Evolutionary conservation across 345 rosid species (phyloP).

Genomic region (Salix viminalis): DNA sequence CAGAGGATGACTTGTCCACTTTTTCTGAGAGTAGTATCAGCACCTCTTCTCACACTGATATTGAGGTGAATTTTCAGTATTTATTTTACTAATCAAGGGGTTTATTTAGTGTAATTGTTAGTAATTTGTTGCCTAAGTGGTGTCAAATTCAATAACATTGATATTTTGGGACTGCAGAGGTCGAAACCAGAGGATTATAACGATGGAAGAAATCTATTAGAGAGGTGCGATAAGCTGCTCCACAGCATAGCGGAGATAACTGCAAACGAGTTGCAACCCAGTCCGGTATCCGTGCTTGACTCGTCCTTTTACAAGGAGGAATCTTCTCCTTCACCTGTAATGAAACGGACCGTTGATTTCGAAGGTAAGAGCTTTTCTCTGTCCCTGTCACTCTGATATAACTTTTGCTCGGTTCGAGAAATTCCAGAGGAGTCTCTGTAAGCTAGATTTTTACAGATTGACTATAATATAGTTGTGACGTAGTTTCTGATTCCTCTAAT

Average conservation of each 20-base stretch:
- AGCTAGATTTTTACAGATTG: conserved; percentile 21
- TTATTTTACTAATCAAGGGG: neutral
- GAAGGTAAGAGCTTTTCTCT: conserved; percentile 40
- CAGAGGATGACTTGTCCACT: conserved; percentile 52
- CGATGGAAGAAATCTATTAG: conserved; percentile 61
- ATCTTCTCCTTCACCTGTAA: conserved; percentile 70
- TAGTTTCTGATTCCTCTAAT: conserved; percentile 4
- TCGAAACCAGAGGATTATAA: conserved; percentile 51
- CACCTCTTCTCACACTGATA: conserved; percentile 47
- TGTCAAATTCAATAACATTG: neutral
- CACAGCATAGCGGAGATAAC: conserved; percentile 88
- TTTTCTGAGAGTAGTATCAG: conserved; percentile 53
- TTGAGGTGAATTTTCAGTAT: conserved; percentile 41
- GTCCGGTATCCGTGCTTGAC: conserved; percentile 94
- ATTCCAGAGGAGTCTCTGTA: neutral
- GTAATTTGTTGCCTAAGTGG: neutral
- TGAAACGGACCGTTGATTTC: conserved; percentile 78
- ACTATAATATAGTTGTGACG: conserved; percentile 8
- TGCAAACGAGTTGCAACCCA: conserved; percentile 68
- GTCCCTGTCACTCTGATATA: neutral
- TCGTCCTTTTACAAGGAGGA: conserved; percentile 78
- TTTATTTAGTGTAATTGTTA: neutral
- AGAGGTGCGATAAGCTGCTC: conserved; percentile 87
- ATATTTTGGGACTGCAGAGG: conserved; percentile 30
- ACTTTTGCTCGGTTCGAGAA: neutral